Evolutionary conservation across 2,329 filamentous ascomycete species (phyloP), one percentile per base, ranked within the genome.

Genomic region (Dothideomycetes sp.): DNA sequence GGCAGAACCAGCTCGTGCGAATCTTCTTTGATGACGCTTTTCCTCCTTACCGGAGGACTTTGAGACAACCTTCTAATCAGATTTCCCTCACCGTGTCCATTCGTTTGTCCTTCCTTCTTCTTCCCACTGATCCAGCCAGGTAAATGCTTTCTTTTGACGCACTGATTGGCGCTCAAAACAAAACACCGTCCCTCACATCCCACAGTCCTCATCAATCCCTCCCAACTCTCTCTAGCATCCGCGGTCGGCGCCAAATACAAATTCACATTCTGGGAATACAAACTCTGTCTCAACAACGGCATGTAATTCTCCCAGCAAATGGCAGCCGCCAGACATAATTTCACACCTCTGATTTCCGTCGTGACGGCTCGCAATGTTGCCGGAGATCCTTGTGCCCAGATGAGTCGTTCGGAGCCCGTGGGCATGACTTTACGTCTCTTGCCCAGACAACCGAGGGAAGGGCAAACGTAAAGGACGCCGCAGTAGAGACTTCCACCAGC

Each of bases 241-340:
- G 88, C 88, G 1, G 88, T 95, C 0, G 89, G 89, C 0, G 88
- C 87, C 2, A 95, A 75, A 62, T 89, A 95, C 10, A 95, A 65
- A 58, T 94, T 94, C 53, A 95, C 78, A 56, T 94, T 94, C 61
- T 95, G 89, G 2, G 77, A 73, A 60, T 95, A 96, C 25, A 95
- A 69, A 12, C 78, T 73, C 57, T 94, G 83, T 13, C 89, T 76
- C 6, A 95, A 69, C 13, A 95, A 67, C 0, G 88, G 88, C 87
- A 94, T 95, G 64, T 89, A 94, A 60, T 84, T 94, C 61, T 96
- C 88, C 88, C 88, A 95, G 68, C 88, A 94, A 50, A 96, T 93
- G 3, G 87, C 89, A 3, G 83, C 79, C 0, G 82, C 88, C 45
- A 95, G 73, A 43, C 84, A 89, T 45, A 95, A 64, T 48, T 77